Base-by-base conservation (phyloP, 2,329 filamentous ascomycete genomes). In the Macrophomina pseudophaseolina region DNA sequence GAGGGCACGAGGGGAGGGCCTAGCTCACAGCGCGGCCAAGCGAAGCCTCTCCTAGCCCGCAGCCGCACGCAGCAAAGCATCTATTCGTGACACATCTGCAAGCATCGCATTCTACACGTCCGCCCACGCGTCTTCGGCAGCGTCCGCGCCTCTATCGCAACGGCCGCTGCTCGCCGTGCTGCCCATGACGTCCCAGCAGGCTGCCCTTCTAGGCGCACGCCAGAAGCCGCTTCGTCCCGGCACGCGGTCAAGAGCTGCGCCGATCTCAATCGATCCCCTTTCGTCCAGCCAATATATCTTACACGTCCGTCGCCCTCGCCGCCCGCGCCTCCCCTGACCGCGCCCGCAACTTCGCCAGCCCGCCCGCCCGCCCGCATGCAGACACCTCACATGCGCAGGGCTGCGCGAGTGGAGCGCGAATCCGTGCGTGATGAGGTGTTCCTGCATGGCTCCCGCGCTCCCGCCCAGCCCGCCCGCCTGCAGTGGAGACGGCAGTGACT, bases 181-280 rank as follows among this genome's bases (percentile, higher is more conserved):
- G 58, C 16, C 42, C 58, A 62, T 62, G 58, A 62, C 58, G 58
- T 62, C 30, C 40, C 58, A 14, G 58, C 35, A 38, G 35, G 23
- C 23, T 23, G 23, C 23, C 14, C 58, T 62, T 62, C 58, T 62
- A 62, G 58, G 32, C 44, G 42, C 33, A 49, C 58, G 58, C 58
- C 58, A 62, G 58, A 62, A 62, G 58, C 58, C 58, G 58, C 58
- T 48, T 62, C 58, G 58, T 62, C 58, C 58, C 58, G 58, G 58
- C 11, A 14, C 11, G 32, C 42, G 42, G 58, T 62, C n/a, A 44
- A 38, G 58, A 49, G 58, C 28, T 38, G 58, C 58, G 58, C 44
- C 58, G 58, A 62, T 62, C 58, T 35, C 58, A 62, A 62, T 62
- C 42, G 58, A 62, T 62, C 58, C 58, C 58, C 44, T 62, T 49